These are phyloP conservation scores for Trichosporon sp. DNA, from an alignment of 1,284 basidiomycete genomes.

Conservation along the genomic window DNA sequence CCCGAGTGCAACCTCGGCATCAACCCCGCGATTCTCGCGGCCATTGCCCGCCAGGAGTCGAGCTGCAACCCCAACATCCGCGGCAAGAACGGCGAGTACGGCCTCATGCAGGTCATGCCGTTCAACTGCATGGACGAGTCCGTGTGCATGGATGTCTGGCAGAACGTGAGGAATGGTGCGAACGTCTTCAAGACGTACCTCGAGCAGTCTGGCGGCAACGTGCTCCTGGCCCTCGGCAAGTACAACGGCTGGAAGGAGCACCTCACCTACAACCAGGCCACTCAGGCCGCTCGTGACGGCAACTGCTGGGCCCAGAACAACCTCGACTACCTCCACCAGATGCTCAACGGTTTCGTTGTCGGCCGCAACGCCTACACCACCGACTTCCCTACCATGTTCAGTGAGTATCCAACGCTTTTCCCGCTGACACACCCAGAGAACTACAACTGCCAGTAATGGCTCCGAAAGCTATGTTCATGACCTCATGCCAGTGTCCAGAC, in stretches of 20 bases:
- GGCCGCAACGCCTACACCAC: neutral
- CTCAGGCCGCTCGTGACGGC: conserved; percentile 2
- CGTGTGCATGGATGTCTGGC: conserved; percentile 52
- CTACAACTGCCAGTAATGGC: neutral
- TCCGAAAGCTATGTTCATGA: neutral
- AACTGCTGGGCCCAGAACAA: conserved; percentile 63
- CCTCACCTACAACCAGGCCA: conserved; percentile 54
- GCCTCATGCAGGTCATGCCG: conserved; percentile 73
- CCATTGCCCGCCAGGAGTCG: conserved; percentile 78
- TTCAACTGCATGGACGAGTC: conserved; percentile 72
- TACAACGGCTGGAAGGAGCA: conserved; percentile 74
- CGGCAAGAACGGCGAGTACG: conserved; percentile 75
- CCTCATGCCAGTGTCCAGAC: neutral
- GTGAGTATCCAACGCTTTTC: neutral
- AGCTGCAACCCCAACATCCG: conserved; percentile 64
- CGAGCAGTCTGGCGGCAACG: conserved; percentile 55
- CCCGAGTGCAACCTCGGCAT: conserved; percentile 46
- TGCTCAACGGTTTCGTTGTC: conserved; percentile 62
- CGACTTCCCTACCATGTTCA: neutral
- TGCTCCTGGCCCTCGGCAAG: conserved; percentile 60
- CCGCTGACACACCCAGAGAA: neutral
- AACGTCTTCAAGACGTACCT: conserved; percentile 28
- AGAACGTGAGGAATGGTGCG: conserved; percentile 54
- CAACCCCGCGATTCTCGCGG: conserved; percentile 65
- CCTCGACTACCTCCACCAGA: conserved; percentile 63